Conservation (phyloP, 148 eudicot species). For the Fagopyrum homotropicum region DNA sequence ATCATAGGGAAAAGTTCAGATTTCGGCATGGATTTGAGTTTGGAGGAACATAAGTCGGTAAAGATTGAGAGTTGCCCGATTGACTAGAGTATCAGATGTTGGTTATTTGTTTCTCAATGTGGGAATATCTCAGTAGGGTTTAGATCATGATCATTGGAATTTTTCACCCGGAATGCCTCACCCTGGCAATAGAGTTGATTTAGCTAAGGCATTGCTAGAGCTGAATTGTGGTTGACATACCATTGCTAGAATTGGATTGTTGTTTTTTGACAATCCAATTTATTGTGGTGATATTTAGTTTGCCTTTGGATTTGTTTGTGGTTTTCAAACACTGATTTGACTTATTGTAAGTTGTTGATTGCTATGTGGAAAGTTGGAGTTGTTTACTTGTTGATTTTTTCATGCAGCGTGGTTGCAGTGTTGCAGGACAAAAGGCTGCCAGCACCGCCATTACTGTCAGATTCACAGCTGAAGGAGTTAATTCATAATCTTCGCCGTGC, state of each 20-base stretch:
- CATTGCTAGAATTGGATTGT: background rate
- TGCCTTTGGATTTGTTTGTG: too few relatives aligned
- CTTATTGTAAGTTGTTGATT: background rate
- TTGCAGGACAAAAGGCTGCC: background rate
- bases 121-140: background rate
- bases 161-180: background rate
- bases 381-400: background rate
- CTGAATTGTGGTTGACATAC: background rate
- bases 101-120: too few relatives aligned
- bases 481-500: constrained; percentile 23
- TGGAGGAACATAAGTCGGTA: background rate
- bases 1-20: background rate
- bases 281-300: too few relatives aligned
- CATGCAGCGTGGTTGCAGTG: constrained; percentile 2
- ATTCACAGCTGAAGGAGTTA: constrained; percentile 5
- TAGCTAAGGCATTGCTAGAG: background rate
- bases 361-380: background rate
- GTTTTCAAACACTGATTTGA: background rate
- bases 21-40: background rate
- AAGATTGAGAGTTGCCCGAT: background rate
- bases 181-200: background rate
- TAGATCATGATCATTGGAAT: background rate
- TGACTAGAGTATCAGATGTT: too few relatives aligned
- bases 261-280: too few relatives aligned
- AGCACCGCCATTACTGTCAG: background rate